These are phyloP conservation scores for Phytophthora kernoviae DNA, from an alignment of 352 stramenopile species.

Conservation along the genomic window DNA sequence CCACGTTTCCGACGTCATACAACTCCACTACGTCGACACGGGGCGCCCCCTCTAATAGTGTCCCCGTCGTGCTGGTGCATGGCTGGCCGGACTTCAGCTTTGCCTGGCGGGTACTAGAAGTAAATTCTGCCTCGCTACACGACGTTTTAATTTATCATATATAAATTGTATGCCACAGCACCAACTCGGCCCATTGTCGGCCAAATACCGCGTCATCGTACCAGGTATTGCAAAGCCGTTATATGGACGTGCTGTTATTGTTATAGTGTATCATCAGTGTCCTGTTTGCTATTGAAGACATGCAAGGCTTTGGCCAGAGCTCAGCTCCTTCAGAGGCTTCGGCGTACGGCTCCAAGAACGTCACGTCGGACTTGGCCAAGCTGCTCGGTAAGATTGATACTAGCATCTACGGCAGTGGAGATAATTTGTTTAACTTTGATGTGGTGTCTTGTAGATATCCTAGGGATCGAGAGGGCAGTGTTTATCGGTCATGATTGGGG, in stretches of 20 bases:
- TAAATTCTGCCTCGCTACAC: background rate
- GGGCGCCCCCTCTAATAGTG: background rate
- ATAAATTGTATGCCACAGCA: constrained; percentile 8
- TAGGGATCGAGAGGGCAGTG: constrained; percentile 37
- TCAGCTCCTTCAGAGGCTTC: constrained; percentile 35
- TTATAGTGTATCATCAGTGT: background rate
- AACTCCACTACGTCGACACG: constrained; percentile 1
- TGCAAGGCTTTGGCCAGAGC: constrained; percentile 55
- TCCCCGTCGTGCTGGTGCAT: constrained; percentile 50
- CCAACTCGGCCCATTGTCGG: constrained; percentile 44
- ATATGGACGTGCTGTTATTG: background rate
- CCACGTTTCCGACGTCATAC: constrained; percentile 1
- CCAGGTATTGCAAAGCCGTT: constrained; percentile 29
- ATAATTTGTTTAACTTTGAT: background rate
- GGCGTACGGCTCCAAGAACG: constrained; percentile 49
- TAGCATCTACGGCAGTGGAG: too few relatives aligned
- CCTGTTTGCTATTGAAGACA: constrained; percentile 21
- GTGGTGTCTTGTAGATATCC: constrained; percentile 1
- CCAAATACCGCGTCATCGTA: constrained; percentile 47
- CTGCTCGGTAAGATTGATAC: constrained; percentile 33
- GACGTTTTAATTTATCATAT: background rate
- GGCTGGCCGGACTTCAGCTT: constrained; percentile 60
- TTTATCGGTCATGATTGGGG: constrained; percentile 72
- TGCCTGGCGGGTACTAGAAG: constrained; percentile 36
- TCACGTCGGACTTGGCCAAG: constrained; percentile 40